Evolutionary conservation across 1,284 basidiomycete genomes (phyloP).

Genomic region (Exobasidium cylindrosporum): DNA sequence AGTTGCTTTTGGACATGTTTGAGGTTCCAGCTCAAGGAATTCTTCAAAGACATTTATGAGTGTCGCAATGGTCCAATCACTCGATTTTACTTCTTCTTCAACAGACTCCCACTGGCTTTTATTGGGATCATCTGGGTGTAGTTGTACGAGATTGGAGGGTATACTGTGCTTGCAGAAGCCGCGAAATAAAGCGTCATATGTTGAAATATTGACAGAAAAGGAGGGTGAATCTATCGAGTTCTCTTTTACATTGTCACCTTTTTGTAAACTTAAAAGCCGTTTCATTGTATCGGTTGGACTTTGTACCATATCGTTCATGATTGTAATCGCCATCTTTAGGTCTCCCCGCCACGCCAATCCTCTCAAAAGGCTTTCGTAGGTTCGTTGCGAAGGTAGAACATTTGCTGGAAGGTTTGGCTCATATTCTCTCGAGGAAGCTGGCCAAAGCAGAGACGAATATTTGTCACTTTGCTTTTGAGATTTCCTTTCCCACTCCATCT

Average conservation of each 20-base stretch:
- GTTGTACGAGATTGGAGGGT: background rate
- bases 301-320: constrained; percentile 2
- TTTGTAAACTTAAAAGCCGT: background rate
- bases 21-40: background rate
- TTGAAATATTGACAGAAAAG: background rate
- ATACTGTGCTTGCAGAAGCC: constrained; percentile 8
- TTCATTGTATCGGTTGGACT: background rate
- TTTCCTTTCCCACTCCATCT: background rate
- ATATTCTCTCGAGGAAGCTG: background rate
- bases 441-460: no score
- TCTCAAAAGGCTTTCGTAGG: background rate
- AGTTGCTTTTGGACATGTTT: background rate
- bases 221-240: background rate
- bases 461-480: no score
- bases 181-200: background rate
- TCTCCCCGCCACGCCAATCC: background rate
- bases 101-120: constrained; percentile 2
- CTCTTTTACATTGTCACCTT: background rate
- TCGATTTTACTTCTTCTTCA: background rate
- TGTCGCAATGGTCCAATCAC: background rate
- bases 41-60: background rate
- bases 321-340: background rate
- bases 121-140: background rate
- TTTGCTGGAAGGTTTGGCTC: background rate
- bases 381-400: background rate